Percentiles rank a stretch among this genome's conserved stretches.
These are phyloP conservation scores for Marasmius tenuissimus DNA, from an alignment of 1,284 basidiomycete species.

Conservation along the genomic window DNA sequence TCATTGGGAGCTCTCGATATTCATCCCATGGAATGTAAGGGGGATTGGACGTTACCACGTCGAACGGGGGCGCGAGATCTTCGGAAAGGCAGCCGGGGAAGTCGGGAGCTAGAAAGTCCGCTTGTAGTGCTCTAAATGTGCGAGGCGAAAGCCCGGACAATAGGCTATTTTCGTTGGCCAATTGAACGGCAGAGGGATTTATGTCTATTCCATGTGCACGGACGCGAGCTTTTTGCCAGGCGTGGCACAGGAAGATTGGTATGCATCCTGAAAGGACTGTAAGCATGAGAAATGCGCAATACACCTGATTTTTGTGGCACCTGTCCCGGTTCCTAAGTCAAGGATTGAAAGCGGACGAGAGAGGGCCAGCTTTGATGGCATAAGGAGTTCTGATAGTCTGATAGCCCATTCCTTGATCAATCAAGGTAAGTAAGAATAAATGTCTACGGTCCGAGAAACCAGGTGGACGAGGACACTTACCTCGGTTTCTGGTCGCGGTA, in stretches of 20 bases:
- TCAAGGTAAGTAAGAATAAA: background rate
- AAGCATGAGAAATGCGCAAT: background rate
- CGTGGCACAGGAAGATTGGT: conserved; percentile 73
- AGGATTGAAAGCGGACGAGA: conserved; percentile 53
- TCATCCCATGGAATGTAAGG: conserved; percentile 81
- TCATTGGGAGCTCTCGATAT: conserved; percentile 61
- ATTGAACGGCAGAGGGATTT: conserved; percentile 61
- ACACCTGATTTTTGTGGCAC: background rate
- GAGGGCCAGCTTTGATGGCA: conserved; percentile 29
- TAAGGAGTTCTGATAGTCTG: conserved; percentile 48
- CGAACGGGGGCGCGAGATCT: conserved; percentile 50
- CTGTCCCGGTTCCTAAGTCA: conserved; percentile 90
- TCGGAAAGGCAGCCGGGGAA: conserved; percentile 29
- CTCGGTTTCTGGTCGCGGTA: conserved; percentile 92
- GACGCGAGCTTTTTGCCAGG: conserved; percentile 51
- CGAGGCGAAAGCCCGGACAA: conserved; percentile 38
- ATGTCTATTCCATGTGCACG: conserved; percentile 73
- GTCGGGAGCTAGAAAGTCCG: conserved; percentile 8
- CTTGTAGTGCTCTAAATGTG: conserved; percentile 16
- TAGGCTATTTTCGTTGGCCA: conserved; percentile 72
- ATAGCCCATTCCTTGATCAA: conserved; percentile 55
- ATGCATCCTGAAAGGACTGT: conserved; percentile 59
- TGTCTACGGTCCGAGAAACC: background rate
- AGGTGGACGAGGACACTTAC: background rate
- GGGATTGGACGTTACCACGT: conserved; percentile 90